Base-by-base conservation (phyloP, 352 stramenopile genomes). In the Globisporangium lucens region DNA sequence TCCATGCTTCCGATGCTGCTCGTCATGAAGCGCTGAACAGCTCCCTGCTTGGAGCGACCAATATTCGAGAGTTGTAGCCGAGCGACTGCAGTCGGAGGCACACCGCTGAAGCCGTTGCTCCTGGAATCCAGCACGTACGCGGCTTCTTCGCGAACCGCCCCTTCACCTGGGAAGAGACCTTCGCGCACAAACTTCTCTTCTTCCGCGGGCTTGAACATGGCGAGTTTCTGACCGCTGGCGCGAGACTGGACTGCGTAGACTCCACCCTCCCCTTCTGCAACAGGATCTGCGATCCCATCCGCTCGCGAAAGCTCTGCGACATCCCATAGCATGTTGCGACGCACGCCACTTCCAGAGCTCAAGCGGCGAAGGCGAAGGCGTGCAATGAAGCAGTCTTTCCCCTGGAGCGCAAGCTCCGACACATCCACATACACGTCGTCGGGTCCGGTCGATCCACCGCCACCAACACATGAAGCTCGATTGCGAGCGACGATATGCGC, bases 161-260 rank as follows among this genome's bases (percentile, higher is more conserved):
- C 84, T 77, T 91, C 84, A n/a, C 84, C 86, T 22, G 75, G 71
- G 35, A 77, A 66, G 3, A 93, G 76, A 10, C 85, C 83, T 65
- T 91, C 83, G 36, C 86, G 83, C 9, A 90, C 80, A 59, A 94
- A 93, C 56, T 77, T 85, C 35, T 94, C 86, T 65, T 94, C 86
- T 58, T 93, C 85, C 13, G 78, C 79, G 27, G 86, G 86, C 58
- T 94, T 94, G 66, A 93, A 94, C 62, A 94, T 83, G 12, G 83
- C 86, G n/a, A 94, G 66, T 55, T 93, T 94, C 59, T 85, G 70
- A 12, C 84, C 85, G 35, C 80, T 90, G 1, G 78, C 80, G 33
- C 78, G 76, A 61, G 81, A 91, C 52, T 87, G 78, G 3, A 94
- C 77, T 24, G 86, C 78, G 58, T 94, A 94, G 20, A 92, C 85